A percentile compares a stretch with the other conserved stretches of the same genome.
These are phyloP conservation scores for Candida morakotiae DNA, from an alignment of 805 yeast genomes.

Conservation along the genomic window DNA sequence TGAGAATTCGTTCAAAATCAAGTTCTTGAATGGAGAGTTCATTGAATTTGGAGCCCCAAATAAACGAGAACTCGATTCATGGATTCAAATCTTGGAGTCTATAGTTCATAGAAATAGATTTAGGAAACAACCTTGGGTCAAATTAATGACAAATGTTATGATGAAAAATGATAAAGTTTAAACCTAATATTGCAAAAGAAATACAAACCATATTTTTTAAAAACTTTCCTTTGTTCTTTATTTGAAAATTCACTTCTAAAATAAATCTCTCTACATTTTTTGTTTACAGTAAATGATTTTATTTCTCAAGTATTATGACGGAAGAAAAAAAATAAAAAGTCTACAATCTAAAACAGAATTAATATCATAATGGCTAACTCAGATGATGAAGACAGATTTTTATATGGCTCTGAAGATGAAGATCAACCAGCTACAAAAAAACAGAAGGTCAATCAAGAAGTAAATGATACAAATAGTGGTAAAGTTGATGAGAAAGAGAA, in stretches of 20 bases:
- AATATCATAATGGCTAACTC: conserved; percentile 11
- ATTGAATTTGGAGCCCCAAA: conserved; percentile 86
- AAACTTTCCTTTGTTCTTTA: too few relatives aligned
- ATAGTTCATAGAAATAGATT: conserved; percentile 53
- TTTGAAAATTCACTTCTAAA: too few relatives aligned
- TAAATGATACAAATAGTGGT: conserved; percentile 7
- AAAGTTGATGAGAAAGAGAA: conserved; percentile 31
- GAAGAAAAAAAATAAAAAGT: not conserved
- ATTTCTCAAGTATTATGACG: too few relatives aligned
- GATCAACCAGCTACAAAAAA: conserved; percentile 13
- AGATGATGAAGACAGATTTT: conserved; percentile 62
- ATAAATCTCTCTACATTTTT: too few relatives aligned
- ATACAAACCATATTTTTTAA: too few relatives aligned
- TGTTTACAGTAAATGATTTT: too few relatives aligned
- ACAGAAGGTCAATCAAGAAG: conserved; percentile 14
- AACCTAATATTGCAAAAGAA: too few relatives aligned
- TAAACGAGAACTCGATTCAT: conserved; percentile 51
- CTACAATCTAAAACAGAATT: too few relatives aligned
- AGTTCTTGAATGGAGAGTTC: conserved; percentile 74
- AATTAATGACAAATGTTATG: conserved; percentile 32
- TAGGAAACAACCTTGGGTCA: conserved; percentile 61
- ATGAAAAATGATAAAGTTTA: not conserved
- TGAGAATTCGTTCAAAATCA: conserved; percentile 71
- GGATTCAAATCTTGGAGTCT: conserved; percentile 61
- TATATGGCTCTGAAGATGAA: conserved; percentile 57